Percentiles rank a stretch among this genome's conserved stretches.
phyloP scores from a whole-genome alignment of 768 basidiomycete species.

The Serendipita vermifera region DNA sequence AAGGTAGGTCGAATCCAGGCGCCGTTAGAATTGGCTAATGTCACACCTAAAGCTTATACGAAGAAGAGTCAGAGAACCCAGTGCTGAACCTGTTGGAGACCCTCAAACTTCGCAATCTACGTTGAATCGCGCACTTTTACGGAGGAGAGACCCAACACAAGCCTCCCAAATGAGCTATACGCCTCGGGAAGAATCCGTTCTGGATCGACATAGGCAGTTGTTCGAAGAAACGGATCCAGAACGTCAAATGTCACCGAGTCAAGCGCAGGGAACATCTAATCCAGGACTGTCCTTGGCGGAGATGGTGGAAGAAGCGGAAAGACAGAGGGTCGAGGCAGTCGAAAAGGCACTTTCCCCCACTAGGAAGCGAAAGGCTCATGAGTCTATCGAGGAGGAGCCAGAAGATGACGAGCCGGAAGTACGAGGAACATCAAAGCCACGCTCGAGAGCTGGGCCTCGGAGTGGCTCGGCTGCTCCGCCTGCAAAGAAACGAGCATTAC shows the following conservation, averaged over 20 bases:
- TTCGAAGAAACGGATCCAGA: conserved; percentile 54
- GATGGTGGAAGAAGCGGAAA: not conserved
- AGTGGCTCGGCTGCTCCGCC: not conserved
- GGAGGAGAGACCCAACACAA: not conserved
- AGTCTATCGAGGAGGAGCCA: not conserved
- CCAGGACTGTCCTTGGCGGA: not conserved
- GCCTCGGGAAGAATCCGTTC: not conserved
- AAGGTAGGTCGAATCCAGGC: too few species aligned
- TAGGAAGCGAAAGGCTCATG: not conserved
- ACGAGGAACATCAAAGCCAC: not conserved
- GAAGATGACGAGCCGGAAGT: not conserved
- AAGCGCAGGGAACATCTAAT: not conserved
- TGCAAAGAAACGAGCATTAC: not conserved
- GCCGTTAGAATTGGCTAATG: too few species aligned
- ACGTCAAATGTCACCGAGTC: conserved; percentile 13
- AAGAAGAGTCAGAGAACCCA: too few species aligned
- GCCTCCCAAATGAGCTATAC: not conserved
- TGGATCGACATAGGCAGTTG: conserved; percentile 19
- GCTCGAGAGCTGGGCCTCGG: not conserved
- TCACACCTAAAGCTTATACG: too few species aligned
- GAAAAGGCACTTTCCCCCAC: not conserved
- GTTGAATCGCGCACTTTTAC: not conserved
- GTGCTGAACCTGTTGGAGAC: too few species aligned
- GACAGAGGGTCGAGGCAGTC: not conserved
- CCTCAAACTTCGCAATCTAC: too few species aligned